Base-by-base conservation (phyloP, 1,284 basidiomycete species). In the Exsudoporus floridanus region DNA sequence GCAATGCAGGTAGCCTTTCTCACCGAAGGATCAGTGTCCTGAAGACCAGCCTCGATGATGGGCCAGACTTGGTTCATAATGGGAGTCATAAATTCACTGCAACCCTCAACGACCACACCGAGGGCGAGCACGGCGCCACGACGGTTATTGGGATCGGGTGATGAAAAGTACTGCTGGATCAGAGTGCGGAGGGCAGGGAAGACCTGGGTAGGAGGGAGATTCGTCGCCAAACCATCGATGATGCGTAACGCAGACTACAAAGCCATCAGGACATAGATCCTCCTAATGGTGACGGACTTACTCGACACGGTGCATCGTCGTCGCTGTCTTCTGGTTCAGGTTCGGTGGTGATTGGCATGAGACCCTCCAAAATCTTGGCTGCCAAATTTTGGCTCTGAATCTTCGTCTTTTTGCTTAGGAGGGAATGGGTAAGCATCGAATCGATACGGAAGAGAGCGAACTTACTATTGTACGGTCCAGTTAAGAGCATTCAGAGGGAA, bases 21-120 rank as follows among this genome's bases (percentile, higher is more conserved):
- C 45, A 99, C 97, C 30, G 84, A 81, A 16, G 89, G 78, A 66
- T 98, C 92, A 35, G 73, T 70, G 68, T 99, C 97, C 53, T 80
- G 82, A 45, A 99, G 83, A 61, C 96, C 95, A 46, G 84, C 80
- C 71, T 98, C 92, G 62, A 99, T 88, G 57, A 97, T 81, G 2
- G 95, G 94, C 97, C 97, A 99, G 42, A 99, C 86, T 63, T 93
- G 82, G 61, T 76, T 76, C 81, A 99, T 93, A 65, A 95, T 83
- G 7, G 96, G 94, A 31, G 93, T 92, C 81, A 99, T 98, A 76
- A 81, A 99, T 76, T 99, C 94, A 73, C 92, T 94, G 78, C 96
- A 98, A 23, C 97, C 97, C 72, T 99, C 97, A 53, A 99, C 94
- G 44, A 88, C 85, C 45, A 99, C 93, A 63, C 96, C 97, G 53